Conservation (phyloP, 2,329 filamentous ascomycete genomes). For the Fusarium globosum region DNA sequence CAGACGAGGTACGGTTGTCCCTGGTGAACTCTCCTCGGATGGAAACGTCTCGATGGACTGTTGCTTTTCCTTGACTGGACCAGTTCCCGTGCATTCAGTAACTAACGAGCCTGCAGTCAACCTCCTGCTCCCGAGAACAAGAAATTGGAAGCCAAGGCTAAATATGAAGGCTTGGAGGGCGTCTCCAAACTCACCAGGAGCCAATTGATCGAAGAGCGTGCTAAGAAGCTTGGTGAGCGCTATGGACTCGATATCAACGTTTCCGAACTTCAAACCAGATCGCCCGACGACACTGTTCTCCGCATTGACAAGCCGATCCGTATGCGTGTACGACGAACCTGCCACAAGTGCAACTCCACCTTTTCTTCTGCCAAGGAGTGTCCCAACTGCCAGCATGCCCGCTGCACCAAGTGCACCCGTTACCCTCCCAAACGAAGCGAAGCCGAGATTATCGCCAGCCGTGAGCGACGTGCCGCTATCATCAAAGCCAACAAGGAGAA, state of each 20-base stretch:
- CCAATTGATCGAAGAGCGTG: conserved; percentile 66
- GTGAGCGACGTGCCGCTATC: conserved; percentile 61
- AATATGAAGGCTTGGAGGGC: conserved; percentile 47
- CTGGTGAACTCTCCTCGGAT: not conserved
- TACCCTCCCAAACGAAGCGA: conserved; percentile 75
- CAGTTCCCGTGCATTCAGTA: not conserved
- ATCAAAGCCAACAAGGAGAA: conserved; percentile 68
- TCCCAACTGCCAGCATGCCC: conserved; percentile 78
- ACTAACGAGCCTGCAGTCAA: conserved; percentile 34
- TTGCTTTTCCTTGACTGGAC: not conserved
- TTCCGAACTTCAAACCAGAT: conserved; percentile 62
- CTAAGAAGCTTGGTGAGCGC: conserved; percentile 64
- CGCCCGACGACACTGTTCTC: conserved; percentile 64
- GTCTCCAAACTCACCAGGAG: conserved; percentile 58
- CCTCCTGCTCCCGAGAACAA: conserved; percentile 28
- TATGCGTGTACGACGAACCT: conserved; percentile 81
- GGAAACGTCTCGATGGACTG: not conserved
- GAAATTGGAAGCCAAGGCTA: conserved; percentile 42
- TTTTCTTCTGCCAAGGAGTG: conserved; percentile 82
- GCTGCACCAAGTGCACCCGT: conserved; percentile 84
- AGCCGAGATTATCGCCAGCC: conserved; percentile 63
- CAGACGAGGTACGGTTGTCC: conserved; percentile 43
- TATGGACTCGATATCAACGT: conserved; percentile 68
- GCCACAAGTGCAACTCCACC: conserved; percentile 81
- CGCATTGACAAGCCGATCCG: conserved; percentile 81